Evolutionary conservation across 192 early-diverging fungal species (phyloP), one percentile per base, ranked within the genome.

Genomic region (Pilobolus umbonatus): DNA sequence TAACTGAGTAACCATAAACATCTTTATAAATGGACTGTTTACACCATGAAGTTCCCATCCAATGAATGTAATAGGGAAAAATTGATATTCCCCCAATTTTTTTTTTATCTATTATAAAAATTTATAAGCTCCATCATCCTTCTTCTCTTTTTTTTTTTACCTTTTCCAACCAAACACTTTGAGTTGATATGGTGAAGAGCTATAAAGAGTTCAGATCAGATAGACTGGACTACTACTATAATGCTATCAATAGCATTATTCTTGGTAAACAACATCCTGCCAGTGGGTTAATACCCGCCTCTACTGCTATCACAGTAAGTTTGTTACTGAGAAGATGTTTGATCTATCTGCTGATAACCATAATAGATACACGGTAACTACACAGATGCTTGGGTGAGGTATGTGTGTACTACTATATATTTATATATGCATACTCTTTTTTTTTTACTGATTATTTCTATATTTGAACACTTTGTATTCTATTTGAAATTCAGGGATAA

Each of bases 281-380:
- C 9, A 90, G 86, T 7, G 89, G 91, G 8, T 73, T 93, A 69
- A 91, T 93, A 55, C 91, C 89, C 7, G 91, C 91, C n/a, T 89
- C 87, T 6, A 85, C 87, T 4, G 91, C 91, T 14, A 79, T 93
- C 24, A 93, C 88, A 24, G 68, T 64, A 60, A 60, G 62, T 58
- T 12, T 25, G 38, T n/a, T 25, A 40, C 10, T 5, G 4, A 12
- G 0, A 30, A 2, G 19, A 10, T 43, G 14, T 25, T 10, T 43
- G n/a, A 29, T 25, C 15, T 40, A 8, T n/a, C 11, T 11, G 10
- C 32, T 55, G 17, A 22, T 30, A 8, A 28, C 11, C 24, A 39
- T 21, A 3, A 61, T 57, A 68, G 68, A 85, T 82, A 0, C 91
- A 93, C 55, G 91, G 91, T 28, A 80, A 93, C 67, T 90, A 90